Evolutionary conservation across 1,139 yeast genomes (phyloP), one percentile per base, ranked within the genome.

Genomic region (Taphrina communis): DNA sequence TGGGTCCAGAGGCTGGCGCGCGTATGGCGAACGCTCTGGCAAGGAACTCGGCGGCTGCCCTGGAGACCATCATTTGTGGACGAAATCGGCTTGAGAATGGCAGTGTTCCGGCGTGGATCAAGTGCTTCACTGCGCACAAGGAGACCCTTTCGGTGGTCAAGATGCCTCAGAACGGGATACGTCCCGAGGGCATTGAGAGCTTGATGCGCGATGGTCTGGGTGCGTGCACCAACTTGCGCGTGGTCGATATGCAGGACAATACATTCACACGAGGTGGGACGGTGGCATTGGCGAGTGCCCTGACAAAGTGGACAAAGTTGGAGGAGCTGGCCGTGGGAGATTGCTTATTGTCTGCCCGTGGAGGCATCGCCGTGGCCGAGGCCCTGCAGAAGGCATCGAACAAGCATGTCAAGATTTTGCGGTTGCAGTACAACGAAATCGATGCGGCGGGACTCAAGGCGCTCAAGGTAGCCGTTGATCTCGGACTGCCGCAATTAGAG

Each of bases 1-100:
- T 94, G 86, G 99, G 99, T 31, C 99, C 99, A 41, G 89, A 89
- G 78, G 97, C 98, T 0, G 99, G 99, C 74, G 88, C 95, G 68
- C 85, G 97, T 78, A 89, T 94, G 73, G 99, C 97, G 71, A 86
- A 86, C 73, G 90, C 97, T 6, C 84, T 94, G 70, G 90, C 83
- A 79, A 83, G 84, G 75, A 83, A 93, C 74, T 86, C 96, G n/a
- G 86, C 96, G n/a, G 86, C 86, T 71, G 90, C 90, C 78, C 76
- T 81, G 76, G 88, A 88, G 77, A 90, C 97, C 0, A 93, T 94
- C 74, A 84, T 94, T 74, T 94, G 99, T 81, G 99, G 99, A 72
- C 86, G 99, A 80, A 94, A 94, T 80, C 88, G 99, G 79, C 84
- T 94, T 73, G 99, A 94, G 78, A 92, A 92, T 78, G 99, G 98